A percentile compares a stretch with the other conserved stretches of the same genome.
Evolutionary conservation across 805 yeast genomes (phyloP).

Genomic region (Metschnikowia anglica): DNA sequence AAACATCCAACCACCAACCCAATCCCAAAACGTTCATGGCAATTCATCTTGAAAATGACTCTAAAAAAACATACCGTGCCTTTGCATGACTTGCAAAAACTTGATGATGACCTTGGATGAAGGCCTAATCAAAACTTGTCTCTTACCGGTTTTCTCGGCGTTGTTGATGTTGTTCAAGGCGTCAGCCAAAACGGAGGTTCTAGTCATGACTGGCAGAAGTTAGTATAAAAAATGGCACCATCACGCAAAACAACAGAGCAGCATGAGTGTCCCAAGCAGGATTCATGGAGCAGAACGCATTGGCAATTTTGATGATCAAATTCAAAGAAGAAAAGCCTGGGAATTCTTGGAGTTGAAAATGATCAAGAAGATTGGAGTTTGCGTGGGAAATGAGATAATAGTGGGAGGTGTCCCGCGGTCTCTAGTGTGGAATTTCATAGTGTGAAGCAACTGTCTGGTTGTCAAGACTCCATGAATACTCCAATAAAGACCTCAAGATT

Average conservation of each 20-base stretch:
- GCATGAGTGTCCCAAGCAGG: slow-evolving; percentile 25
- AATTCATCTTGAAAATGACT: not conserved
- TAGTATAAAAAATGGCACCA: slow-evolving; percentile 18
- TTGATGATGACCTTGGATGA: slow-evolving; percentile 36
- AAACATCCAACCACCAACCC: not conserved
- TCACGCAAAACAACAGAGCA: slow-evolving; percentile 23
- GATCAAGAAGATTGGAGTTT: too few relatives aligned
- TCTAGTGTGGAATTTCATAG: slow-evolving; percentile 5
- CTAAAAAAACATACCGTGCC: slow-evolving; percentile 28
- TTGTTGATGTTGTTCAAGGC: slow-evolving; percentile 38
- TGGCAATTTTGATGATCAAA: slow-evolving; percentile 1
- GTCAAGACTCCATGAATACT: slow-evolving; percentile 7
- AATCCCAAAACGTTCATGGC: not conserved
- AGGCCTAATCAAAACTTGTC: slow-evolving; percentile 38
- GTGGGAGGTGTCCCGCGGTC: slow-evolving; percentile 13
- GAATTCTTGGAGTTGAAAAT: too few relatives aligned
- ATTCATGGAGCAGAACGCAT: slow-evolving; percentile 24
- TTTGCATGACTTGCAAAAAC: slow-evolving; percentile 33
- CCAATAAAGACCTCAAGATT: slow-evolving; percentile 14
- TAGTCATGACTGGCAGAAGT: slow-evolving; percentile 26
- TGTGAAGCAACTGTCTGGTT: slow-evolving; percentile 6
- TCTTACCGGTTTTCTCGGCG: slow-evolving; percentile 39
- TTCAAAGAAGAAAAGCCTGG: too few relatives aligned
- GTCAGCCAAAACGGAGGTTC: slow-evolving; percentile 38
- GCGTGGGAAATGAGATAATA: not conserved